phyloP scores from a whole-genome alignment of 129 eudicot genomes.

The Logfia minima region DNA sequence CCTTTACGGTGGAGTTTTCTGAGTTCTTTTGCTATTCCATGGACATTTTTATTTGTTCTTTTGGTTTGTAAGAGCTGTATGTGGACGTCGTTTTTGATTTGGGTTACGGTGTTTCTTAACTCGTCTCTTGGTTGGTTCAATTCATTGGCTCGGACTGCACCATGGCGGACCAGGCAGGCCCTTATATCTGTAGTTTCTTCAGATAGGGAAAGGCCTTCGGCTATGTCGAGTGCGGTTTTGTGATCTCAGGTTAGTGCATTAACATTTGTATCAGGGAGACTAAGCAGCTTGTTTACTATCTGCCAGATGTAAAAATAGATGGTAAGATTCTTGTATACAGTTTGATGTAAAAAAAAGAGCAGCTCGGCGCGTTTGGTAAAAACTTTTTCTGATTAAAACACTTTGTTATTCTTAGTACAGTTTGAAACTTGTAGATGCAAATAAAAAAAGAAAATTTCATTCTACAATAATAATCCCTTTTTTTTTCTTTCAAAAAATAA shows the following conservation, averaged over 20 bases:
- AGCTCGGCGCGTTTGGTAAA: background rate
- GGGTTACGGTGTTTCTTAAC: constrained; percentile 66
- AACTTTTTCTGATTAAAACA: background rate
- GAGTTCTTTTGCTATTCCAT: constrained; percentile 74
- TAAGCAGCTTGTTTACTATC: constrained; percentile 75
- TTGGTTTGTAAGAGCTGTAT: constrained; percentile 79
- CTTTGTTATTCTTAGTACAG: background rate
- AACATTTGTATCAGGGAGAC: constrained; percentile 72
- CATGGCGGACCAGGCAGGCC: constrained; percentile 45
- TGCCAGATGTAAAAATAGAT: constrained; percentile 29
- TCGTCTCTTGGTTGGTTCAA: constrained; percentile 86
- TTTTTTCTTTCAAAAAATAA: background rate
- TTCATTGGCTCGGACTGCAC: constrained; percentile 80
- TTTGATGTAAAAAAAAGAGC: no score
- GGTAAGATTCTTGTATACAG: constrained; percentile 9
- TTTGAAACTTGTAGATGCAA: background rate
- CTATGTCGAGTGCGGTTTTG: constrained; percentile 90
- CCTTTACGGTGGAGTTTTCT: constrained; percentile 90
- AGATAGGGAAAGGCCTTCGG: constrained; percentile 73
- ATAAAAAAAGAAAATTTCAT: background rate
- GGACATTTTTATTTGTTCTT: constrained; percentile 65
- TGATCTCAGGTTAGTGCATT: constrained; percentile 71
- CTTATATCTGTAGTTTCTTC: constrained; percentile 61
- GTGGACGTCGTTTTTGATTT: constrained; percentile 78
- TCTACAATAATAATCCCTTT: background rate